phyloP scores from a whole-genome alignment of 2,329 filamentous ascomycete genomes.

The Leptoxyphium fumago region DNA sequence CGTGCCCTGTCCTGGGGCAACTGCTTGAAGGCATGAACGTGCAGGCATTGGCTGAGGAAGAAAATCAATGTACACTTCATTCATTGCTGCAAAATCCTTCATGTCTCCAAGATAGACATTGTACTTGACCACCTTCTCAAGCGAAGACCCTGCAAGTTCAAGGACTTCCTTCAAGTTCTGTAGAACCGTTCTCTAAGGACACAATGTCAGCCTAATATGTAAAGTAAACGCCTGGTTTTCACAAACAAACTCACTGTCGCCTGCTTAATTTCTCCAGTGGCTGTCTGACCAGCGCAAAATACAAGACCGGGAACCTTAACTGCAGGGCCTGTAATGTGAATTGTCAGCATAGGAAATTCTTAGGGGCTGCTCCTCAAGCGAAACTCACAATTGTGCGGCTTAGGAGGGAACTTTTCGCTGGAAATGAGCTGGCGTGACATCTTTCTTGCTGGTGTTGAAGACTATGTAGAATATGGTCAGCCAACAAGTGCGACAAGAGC shows the following conservation, averaged over 20 bases:
- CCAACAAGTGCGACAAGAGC: too few species aligned
- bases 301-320: slow-evolving; percentile 32
- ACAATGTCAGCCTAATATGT: too few species aligned
- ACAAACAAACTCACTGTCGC: too few species aligned
- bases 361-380: too few species aligned
- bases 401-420: slow-evolving; percentile 32
- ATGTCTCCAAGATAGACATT: slow-evolving; percentile 53
- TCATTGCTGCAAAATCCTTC: slow-evolving; percentile 47
- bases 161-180: slow-evolving; percentile 45
- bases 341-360: too few species aligned
- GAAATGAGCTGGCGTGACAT: slow-evolving; percentile 35
- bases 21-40: slow-evolving; percentile 35
- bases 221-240: too few species aligned
- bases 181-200: background rate
- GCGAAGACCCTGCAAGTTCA: slow-evolving; percentile 42
- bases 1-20: slow-evolving; percentile 30
- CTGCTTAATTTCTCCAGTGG: slow-evolving; percentile 34
- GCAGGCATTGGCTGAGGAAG: slow-evolving; percentile 20
- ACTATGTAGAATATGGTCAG: background rate
- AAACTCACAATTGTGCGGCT: slow-evolving; percentile 31
- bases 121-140: slow-evolving; percentile 50
- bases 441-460: background rate
- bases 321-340: slow-evolving; percentile 26
- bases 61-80: slow-evolving; percentile 34
- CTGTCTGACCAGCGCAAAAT: slow-evolving; percentile 34